Evolutionary conservation across 2,329 filamentous ascomycete genomes (phyloP).

Genomic region (Colletotrichum tropicale): DNA sequence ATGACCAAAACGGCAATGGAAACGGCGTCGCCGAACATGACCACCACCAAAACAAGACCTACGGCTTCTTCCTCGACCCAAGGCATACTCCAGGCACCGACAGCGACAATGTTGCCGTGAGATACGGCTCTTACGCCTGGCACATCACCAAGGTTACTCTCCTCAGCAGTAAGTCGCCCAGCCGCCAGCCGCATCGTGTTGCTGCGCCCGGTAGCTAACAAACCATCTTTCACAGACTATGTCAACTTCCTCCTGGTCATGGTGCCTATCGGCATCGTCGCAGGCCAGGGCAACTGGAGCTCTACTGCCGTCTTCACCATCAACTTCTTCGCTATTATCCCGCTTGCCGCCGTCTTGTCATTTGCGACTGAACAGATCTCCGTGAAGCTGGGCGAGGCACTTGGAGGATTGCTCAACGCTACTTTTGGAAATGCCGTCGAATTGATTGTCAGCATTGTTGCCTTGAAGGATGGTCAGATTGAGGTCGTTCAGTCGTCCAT

Average conservation of each 20-base stretch:
- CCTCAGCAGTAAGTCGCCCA: constrained; percentile 57
- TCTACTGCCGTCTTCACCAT: constrained; percentile 74
- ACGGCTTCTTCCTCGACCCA: constrained; percentile 53
- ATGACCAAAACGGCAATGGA: constrained; percentile 15
- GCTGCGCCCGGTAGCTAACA: neutral
- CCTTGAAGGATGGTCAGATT: constrained; percentile 83
- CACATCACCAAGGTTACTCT: constrained; percentile 63
- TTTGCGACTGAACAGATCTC: constrained; percentile 82
- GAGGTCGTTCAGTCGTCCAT: constrained; percentile 97
- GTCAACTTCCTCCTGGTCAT: constrained; percentile 76
- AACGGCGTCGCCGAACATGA: constrained; percentile 15
- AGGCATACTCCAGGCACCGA: constrained; percentile 57
- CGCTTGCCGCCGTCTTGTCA: constrained; percentile 73
- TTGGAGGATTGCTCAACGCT: constrained; percentile 77
- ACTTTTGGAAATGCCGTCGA: constrained; percentile 84
- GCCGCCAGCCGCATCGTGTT: neutral
- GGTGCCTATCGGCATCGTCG: constrained; percentile 74
- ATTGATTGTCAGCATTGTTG: constrained; percentile 88
- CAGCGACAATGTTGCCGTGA: constrained; percentile 49
- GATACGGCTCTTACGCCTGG: constrained; percentile 53
- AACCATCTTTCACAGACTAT: constrained; percentile 45
- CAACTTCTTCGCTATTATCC: constrained; percentile 83
- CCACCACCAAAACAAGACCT: constrained; percentile 27
- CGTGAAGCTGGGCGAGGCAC: constrained; percentile 71
- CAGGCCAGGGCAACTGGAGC: constrained; percentile 66